These are phyloP conservation scores for Solanum medicagineum DNA, from an alignment of 257 asterid genomes.

Conservation along the genomic window DNA sequence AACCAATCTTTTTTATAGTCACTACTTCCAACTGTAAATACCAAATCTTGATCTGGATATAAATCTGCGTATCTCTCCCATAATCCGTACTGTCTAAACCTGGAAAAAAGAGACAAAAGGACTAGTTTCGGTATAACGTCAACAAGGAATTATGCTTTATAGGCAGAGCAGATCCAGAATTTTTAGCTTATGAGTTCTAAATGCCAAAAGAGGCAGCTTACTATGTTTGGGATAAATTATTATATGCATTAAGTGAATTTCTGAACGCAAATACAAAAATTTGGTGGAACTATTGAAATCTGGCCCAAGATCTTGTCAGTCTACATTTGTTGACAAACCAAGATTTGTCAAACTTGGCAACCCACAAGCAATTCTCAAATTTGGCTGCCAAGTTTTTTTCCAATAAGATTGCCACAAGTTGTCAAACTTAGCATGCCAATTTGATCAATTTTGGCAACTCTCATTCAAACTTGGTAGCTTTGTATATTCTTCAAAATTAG, in stretches of 20 bases:
- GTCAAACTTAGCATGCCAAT: too few species aligned
- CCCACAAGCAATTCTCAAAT: too few species aligned
- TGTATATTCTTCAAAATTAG: too few species aligned
- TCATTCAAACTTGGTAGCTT: too few species aligned
- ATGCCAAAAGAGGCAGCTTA: background rate
- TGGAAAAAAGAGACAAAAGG: slow-evolving; percentile 4
- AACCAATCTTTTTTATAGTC: slow-evolving; percentile 67
- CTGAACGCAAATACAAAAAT: background rate
- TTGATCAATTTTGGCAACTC: too few species aligned
- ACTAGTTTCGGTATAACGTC: background rate
- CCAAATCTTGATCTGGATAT: slow-evolving; percentile 53
- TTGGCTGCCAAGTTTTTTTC: too few species aligned
- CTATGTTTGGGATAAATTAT: background rate
- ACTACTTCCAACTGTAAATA: slow-evolving; percentile 50
- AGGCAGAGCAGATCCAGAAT: background rate
- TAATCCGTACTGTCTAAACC: slow-evolving; percentile 82
- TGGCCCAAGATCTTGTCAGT: too few species aligned
- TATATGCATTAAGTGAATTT: background rate
- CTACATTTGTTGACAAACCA: too few species aligned
- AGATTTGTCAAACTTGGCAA: too few species aligned
- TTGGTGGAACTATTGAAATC: too few species aligned
- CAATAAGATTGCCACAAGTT: too few species aligned
- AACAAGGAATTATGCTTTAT: background rate
- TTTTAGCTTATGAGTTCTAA: background rate
- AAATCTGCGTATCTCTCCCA: slow-evolving; percentile 81